Evolutionary conservation across 176 grass and related monocot genomes (phyloP).

Genomic region (Aegilops longissima): DNA sequence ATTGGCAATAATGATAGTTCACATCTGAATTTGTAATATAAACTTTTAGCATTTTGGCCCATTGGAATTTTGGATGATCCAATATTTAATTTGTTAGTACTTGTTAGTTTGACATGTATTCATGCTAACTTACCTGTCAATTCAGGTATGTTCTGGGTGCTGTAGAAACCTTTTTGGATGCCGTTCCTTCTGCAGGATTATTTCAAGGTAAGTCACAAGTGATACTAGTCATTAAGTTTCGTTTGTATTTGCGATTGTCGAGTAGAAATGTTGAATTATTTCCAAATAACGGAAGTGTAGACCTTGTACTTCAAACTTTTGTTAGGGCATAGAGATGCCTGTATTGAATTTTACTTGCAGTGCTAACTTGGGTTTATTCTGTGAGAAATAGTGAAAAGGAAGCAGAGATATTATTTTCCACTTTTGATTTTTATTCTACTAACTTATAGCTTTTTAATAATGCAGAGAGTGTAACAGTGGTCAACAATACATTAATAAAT

Average conservation of each 20-base stretch:
- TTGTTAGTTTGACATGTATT: neutral
- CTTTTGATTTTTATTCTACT: constrained; percentile 24
- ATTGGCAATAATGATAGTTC: constrained; percentile 3
- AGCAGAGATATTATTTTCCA: neutral
- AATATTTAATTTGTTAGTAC: neutral
- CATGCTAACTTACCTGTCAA: neutral
- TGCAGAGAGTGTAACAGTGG: constrained; percentile 80
- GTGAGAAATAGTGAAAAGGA: neutral
- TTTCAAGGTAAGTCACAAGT: constrained; percentile 61
- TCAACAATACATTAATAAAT: constrained; percentile 76
- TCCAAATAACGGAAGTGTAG: neutral
- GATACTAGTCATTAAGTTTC: neutral
- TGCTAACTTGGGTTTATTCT: neutral
- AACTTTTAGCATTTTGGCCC: neutral
- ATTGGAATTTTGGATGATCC: neutral
- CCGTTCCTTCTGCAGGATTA: constrained; percentile 85
- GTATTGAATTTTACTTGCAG: neutral
- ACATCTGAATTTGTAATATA: neutral
- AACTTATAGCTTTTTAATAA: constrained; percentile 24
- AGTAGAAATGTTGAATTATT: neutral
- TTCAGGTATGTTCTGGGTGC: constrained; percentile 98
- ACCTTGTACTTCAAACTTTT: neutral
- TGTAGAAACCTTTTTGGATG: constrained; percentile 97
- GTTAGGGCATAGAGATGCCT: neutral
- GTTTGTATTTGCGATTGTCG: neutral